A percentile compares a stretch with the other conserved stretches of the same genome.
Evolutionary conservation across 805 yeast genomes (phyloP).

Genomic region (Myxozyma sirexii): DNA sequence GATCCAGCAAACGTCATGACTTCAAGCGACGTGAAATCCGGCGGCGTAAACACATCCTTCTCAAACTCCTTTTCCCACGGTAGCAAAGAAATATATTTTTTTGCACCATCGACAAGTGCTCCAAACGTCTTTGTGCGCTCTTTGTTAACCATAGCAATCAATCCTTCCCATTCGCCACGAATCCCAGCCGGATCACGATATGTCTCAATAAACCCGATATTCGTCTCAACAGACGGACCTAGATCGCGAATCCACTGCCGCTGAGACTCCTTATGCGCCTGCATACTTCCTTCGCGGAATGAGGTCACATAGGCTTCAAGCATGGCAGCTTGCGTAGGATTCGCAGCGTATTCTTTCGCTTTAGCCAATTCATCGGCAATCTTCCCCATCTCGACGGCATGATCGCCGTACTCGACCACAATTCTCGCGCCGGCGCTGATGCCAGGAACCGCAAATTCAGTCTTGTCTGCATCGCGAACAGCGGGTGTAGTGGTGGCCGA

Average conservation of each 20-base stretch:
- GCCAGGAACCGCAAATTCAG: conserved; percentile 44
- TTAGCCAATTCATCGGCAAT: conserved; percentile 58
- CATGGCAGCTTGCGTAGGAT: conserved; percentile 70
- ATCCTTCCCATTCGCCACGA: conserved; percentile 91
- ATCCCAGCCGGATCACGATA: conserved; percentile 91
- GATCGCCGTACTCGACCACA: conserved; percentile 75
- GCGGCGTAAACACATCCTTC: conserved; percentile 85
- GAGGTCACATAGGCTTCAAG: conserved; percentile 66
- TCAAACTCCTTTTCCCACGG: conserved; percentile 82
- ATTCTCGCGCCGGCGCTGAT: conserved; percentile 50
- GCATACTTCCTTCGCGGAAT: conserved; percentile 79
- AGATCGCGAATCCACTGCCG: conserved; percentile 85
- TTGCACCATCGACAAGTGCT: conserved; percentile 66
- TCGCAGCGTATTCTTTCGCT: conserved; percentile 69
- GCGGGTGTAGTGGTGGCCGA: conserved; percentile 43
- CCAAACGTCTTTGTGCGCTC: conserved; percentile 83
- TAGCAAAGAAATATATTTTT: conserved; percentile 60
- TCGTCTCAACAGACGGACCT: conserved; percentile 76
- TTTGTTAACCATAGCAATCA: conserved; percentile 86
- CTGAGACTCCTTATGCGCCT: conserved; percentile 83
- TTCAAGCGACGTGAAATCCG: conserved; percentile 89
- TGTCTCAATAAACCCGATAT: conserved; percentile 89
- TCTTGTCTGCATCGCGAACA: conserved; percentile 30
- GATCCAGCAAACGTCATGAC: conserved; percentile 87
- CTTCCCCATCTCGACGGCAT: conserved; percentile 60